phyloP scores from a whole-genome alignment of 108 stramenopile species.

The Chaetoceros tenuissimus region DNA sequence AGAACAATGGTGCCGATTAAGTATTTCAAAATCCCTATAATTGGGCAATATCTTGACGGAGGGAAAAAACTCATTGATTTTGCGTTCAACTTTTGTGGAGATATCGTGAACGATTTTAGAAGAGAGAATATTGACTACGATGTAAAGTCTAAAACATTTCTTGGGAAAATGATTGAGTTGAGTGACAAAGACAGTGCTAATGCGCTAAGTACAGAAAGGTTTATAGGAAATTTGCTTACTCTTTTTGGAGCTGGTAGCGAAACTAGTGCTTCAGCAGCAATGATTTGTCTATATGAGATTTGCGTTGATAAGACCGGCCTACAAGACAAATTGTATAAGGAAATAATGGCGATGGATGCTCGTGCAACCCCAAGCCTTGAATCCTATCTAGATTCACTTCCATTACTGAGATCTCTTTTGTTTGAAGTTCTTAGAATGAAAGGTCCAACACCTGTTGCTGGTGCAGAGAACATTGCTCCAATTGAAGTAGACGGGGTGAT shows the following conservation, averaged over 20 bases:
- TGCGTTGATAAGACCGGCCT: conserved; percentile 4
- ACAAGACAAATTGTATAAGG: not conserved
- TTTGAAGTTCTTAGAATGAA: conserved; percentile 6
- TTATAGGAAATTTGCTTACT: conserved; percentile 10
- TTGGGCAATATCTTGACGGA: conserved; percentile 26
- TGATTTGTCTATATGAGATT: conserved; percentile 6
- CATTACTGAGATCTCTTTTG: conserved; percentile 4
- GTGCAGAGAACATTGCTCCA: not conserved
- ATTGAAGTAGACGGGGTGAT: not conserved
- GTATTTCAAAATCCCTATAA: conserved; percentile 23
- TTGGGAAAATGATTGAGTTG: not conserved
- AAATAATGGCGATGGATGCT: not conserved
- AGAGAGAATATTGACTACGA: not conserved
- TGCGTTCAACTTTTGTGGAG: conserved; percentile 1
- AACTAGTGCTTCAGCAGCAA: not conserved
- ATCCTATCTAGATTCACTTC: conserved; percentile 1
- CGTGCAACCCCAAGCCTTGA: not conserved
- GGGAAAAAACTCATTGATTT: not conserved
- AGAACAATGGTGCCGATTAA: conserved; percentile 9
- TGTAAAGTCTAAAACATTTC: not conserved
- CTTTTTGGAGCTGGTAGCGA: conserved; percentile 10
- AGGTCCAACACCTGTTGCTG: conserved; percentile 1
- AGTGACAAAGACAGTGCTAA: not conserved
- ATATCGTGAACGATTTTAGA: not conserved
- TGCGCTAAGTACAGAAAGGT: not conserved